Evolutionary conservation across 345 rosid species (phyloP).

Genomic region (Xanthoceras sorbifolium): DNA sequence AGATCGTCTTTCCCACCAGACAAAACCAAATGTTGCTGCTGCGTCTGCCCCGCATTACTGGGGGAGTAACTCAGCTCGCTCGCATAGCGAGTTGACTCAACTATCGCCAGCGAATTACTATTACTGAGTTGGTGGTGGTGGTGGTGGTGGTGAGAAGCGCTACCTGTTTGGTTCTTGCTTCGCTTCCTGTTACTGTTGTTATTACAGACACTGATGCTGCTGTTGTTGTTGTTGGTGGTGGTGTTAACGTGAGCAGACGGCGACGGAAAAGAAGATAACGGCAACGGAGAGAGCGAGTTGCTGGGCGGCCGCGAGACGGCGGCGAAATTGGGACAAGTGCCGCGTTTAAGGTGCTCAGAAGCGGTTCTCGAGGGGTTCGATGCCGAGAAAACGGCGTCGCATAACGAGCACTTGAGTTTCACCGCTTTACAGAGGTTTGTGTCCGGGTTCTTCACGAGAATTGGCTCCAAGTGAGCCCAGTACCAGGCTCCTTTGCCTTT

Average conservation of each 20-base stretch:
- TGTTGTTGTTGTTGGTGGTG: neutral
- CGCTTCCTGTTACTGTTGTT: slow-evolving; percentile 41
- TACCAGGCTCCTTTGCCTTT: slow-evolving; percentile 74
- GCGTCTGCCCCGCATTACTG: slow-evolving; percentile 25
- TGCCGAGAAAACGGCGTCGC: slow-evolving; percentile 57
- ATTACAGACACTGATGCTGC: neutral
- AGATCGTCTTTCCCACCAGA: slow-evolving; percentile 61
- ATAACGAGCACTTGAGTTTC: slow-evolving; percentile 51
- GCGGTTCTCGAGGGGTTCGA: slow-evolving; percentile 62
- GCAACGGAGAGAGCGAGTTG: slow-evolving; percentile 44
- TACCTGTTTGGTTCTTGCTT: slow-evolving; percentile 24
- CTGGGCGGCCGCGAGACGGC: slow-evolving; percentile 25
- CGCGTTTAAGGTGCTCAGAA: slow-evolving; percentile 58
- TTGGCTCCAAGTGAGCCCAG: slow-evolving; percentile 59
- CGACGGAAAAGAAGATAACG: slow-evolving; percentile 48
- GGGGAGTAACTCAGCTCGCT: slow-evolving; percentile 23
- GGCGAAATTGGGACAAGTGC: slow-evolving; percentile 52
- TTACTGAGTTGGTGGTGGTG: slow-evolving; percentile 13
- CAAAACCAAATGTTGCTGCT: slow-evolving; percentile 47
- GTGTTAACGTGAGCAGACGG: slow-evolving; percentile 22
- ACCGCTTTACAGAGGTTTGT: slow-evolving; percentile 51
- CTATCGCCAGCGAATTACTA: slow-evolving; percentile 41
- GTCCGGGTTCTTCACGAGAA: slow-evolving; percentile 45
- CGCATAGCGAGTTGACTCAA: slow-evolving; percentile 37
- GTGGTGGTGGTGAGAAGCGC: neutral